These are phyloP conservation scores for Lagerstroemia speciosa DNA, from an alignment of 345 rosid species.

Conservation along the genomic window DNA sequence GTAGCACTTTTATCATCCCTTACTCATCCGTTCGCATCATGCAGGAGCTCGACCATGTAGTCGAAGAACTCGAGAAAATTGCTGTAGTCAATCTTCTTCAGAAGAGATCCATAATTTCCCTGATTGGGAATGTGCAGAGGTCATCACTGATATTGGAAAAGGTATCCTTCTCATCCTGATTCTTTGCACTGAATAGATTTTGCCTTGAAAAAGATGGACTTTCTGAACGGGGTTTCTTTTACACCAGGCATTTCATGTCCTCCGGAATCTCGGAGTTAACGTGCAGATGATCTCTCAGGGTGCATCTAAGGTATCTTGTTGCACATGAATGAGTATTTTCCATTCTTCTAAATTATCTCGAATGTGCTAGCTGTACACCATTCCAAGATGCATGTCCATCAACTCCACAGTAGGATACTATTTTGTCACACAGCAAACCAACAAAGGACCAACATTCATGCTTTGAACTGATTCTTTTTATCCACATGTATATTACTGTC, in stretches of 20 bases:
- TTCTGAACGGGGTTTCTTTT: background rate
- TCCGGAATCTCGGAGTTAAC: conserved; percentile 72
- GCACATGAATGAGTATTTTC: background rate
- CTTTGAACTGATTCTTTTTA: background rate
- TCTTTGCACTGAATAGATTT: background rate
- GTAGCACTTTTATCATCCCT: background rate
- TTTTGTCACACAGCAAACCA: no score
- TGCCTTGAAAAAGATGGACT: background rate
- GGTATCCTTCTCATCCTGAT: conserved; percentile 29
- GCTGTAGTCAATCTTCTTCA: conserved; percentile 83
- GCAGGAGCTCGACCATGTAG: conserved; percentile 98
- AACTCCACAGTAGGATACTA: background rate
- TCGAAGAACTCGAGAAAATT: conserved; percentile 94
- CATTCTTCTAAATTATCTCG: no score
- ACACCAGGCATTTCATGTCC: conserved; percentile 74
- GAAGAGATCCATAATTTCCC: conserved; percentile 85
- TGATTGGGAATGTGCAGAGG: conserved; percentile 87
- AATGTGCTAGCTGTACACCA: background rate
- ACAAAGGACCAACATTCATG: background rate
- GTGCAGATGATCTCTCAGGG: conserved; percentile 99
- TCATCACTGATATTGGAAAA: conserved; percentile 90
- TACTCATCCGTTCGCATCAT: background rate
- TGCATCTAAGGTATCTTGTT: conserved; percentile 72
- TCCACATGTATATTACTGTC: conserved; percentile 1
- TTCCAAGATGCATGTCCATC: background rate